Base-by-base conservation (phyloP, 2,329 filamentous ascomycete species). In the Fusarium tuaranense region DNA sequence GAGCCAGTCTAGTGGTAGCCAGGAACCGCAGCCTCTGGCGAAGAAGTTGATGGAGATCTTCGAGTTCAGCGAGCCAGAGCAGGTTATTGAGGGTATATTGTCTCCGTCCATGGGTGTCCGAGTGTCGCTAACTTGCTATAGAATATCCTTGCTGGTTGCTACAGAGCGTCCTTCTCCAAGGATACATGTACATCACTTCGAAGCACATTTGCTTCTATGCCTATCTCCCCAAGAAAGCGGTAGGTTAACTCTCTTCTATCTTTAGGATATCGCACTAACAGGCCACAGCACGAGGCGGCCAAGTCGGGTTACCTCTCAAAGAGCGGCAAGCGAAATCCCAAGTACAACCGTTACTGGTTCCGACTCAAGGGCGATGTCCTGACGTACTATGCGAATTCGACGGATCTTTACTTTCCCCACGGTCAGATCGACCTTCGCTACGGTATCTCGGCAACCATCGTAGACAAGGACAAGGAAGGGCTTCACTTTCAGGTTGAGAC, bases 121-220 rank as follows among this genome's bases (percentile, higher is more conserved):
- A 72, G 75, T 38, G 6, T 25, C 20, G 39, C 74, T 78, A 69
- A 80, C 68, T 18, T 32, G 7, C 5, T 58, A 14, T 39, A 91
- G 96, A 98, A 85, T 98, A 97, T 81, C 94, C 95, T 10, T 98
- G 96, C 84, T 98, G 95, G 92, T 86, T 98, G 44, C 85, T 98
- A 38, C 95, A 98, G 81, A 98, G 93, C 80, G 95, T 98, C 53
- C 86, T 98, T 34, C 88, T 98, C 10, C 95, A 98, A 81, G 97
- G 97, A 7, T 98, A 97, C 81, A 92, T 99, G 89, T 98, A 98
- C 84, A 94, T 99, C 79, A 98, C 97, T 0, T 88, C 93, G 71
- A 93, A 92, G 77, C 97, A 99, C 81, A 93, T 98, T 71, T 98
- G 95, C 84, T 99, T 98, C 82, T 98, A 98, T 81, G 95, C 97